Conservation (phyloP, 306 rosid species). For the Trifolium dubium region DNA sequence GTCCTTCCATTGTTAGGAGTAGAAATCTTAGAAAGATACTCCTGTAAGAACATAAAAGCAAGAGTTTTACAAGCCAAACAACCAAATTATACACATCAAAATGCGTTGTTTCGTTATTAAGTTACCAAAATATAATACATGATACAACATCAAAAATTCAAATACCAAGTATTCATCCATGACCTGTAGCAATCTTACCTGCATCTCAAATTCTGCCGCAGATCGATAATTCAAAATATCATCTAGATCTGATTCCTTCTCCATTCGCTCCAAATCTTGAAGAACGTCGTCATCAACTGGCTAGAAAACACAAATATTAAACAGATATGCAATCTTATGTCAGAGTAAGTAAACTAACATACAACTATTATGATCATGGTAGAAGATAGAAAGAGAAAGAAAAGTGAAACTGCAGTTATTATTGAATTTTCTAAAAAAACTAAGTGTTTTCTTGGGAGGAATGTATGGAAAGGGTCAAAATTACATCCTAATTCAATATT, state of each 20-base stretch:
- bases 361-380: not conserved
- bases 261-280: constrained; percentile 81
- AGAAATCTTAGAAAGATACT: constrained; percentile 57
- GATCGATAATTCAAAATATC: constrained; percentile 85
- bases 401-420: constrained; percentile 3
- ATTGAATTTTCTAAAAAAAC: constrained; percentile 1
- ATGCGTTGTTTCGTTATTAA: not conserved
- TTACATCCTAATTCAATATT: not conserved
- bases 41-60: constrained; percentile 49
- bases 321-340: not conserved
- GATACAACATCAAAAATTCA: constrained; percentile 26
- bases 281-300: constrained; percentile 70
- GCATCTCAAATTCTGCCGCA: constrained; percentile 78
- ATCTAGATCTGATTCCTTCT: constrained; percentile 84
- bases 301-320: constrained; percentile 53
- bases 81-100: constrained; percentile 21
- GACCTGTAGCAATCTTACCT: constrained; percentile 56
- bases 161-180: constrained; percentile 31
- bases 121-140: constrained; percentile 32
- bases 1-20: constrained; percentile 43
- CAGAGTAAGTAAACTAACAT: not conserved
- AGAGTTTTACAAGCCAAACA: constrained; percentile 34
- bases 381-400: not conserved
- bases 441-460: not conserved
- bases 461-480: not conserved